phyloP scores from a whole-genome alignment of 768 basidiomycete genomes.

The Phaeolepiota aurea region DNA sequence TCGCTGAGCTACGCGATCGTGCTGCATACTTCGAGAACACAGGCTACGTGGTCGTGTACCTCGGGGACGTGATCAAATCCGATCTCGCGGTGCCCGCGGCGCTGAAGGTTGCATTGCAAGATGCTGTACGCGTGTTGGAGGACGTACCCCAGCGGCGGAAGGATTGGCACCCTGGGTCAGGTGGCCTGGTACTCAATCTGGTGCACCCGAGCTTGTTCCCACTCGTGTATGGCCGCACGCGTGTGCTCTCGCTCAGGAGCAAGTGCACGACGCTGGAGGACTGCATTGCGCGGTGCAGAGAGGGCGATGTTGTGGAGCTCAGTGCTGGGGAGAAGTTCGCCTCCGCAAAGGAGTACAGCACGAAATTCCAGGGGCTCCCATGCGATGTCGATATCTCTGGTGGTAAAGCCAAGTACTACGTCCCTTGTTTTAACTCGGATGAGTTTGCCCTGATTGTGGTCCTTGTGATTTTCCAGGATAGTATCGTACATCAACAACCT shows the following conservation, averaged over 20 bases:
- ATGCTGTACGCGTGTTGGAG: neutral
- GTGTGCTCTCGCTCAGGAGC: no score
- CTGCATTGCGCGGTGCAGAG: constrained; percentile 6
- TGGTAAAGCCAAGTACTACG: constrained; percentile 8
- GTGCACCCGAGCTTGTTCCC: no score
- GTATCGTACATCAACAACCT: constrained; percentile 27
- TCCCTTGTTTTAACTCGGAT: neutral
- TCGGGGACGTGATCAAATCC: no score
- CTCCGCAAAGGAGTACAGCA: constrained; percentile 5
- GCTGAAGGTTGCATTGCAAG: no score
- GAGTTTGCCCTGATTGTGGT: neutral
- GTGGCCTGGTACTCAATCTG: no score
- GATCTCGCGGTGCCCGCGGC: no score
- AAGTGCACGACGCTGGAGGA: constrained; percentile 5
- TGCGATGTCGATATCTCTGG: constrained; percentile 5
- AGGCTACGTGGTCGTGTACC: neutral
- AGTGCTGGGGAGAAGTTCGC: neutral
- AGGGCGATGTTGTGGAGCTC: constrained; percentile 3
- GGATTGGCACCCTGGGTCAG: neutral
- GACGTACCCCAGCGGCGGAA: neutral
- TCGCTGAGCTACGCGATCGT: neutral
- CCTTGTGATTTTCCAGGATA: constrained; percentile 6
- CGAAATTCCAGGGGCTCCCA: constrained; percentile 10
- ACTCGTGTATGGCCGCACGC: no score
- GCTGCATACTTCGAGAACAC: neutral